A percentile compares a stretch with the other conserved stretches of the same genome.
phyloP scores from a whole-genome alignment of 176 grass and related monocot species.

The maize (Zea mays) region Zm-B73-REFERENCE-NAM-5.0 NC_050100.1:204299001-204299500 shows the following conservation, averaged over 20 bases:
- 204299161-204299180: slow-evolving; percentile 81
- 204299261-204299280: slow-evolving; percentile 4
- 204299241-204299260: background rate
- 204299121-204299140: slow-evolving; percentile 36
- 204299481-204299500: slow-evolving; percentile 70
- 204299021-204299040: slow-evolving; percentile 20
- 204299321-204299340: slow-evolving; percentile 61
- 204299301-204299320: slow-evolving; percentile 82
- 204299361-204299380: slow-evolving; percentile 64
- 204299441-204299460: slow-evolving; percentile 42
- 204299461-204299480: slow-evolving; percentile 84
- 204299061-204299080: slow-evolving; percentile 52
- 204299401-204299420: slow-evolving; percentile 72
- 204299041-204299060: slow-evolving; percentile 3
- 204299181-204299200: slow-evolving; percentile 48
- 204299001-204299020: background rate
- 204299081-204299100: slow-evolving; percentile 68
- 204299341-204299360: slow-evolving; percentile 84
- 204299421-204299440: slow-evolving; percentile 40
- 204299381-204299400: slow-evolving; percentile 60
- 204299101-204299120: slow-evolving; percentile 75
- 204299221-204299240: background rate
- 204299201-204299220: slow-evolving; percentile 21
- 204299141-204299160: slow-evolving; percentile 58
- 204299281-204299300: slow-evolving; percentile 78